Percentiles rank a stretch among this genome's conserved stretches.
Evolutionary conservation across 805 yeast genomes (phyloP).

Genomic region (Candida caryicola): DNA sequence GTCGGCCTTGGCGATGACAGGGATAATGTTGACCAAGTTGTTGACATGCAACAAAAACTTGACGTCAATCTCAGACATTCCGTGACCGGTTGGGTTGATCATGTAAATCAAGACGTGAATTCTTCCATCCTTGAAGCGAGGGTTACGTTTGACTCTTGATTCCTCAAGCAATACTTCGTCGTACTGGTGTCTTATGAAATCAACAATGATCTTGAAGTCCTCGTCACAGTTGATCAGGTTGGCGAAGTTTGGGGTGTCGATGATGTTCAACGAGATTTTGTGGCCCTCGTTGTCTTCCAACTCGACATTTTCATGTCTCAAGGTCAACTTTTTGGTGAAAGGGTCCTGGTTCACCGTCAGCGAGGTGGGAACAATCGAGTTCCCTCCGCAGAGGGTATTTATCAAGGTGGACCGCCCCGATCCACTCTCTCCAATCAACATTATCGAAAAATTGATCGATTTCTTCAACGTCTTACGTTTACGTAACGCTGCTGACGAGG

Average conservation of each 20-base stretch:
- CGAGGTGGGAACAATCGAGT: slow-evolving; percentile 67
- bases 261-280: slow-evolving; percentile 69
- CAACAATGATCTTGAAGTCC: slow-evolving; percentile 68
- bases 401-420: slow-evolving; percentile 90
- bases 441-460: slow-evolving; percentile 78
- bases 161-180: slow-evolving; percentile 82
- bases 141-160: slow-evolving; percentile 77
- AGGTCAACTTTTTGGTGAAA: slow-evolving; percentile 45
- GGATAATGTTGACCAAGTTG: slow-evolving; percentile 42
- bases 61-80: slow-evolving; percentile 41
- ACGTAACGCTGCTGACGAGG: slow-evolving; percentile 41
- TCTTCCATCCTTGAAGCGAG: slow-evolving; percentile 80
- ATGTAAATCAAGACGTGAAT: slow-evolving; percentile 58
- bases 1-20: slow-evolving; percentile 45
- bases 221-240: slow-evolving; percentile 66
- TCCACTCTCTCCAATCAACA: slow-evolving; percentile 88
- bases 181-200: slow-evolving; percentile 76
- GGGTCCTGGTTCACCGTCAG: slow-evolving; percentile 61
- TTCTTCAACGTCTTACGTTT: slow-evolving; percentile 80
- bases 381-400: slow-evolving; percentile 86
- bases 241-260: slow-evolving; percentile 85
- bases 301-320: slow-evolving; percentile 80
- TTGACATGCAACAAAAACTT: slow-evolving; percentile 41
- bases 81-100: slow-evolving; percentile 47
- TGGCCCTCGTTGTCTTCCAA: slow-evolving; percentile 84